Percentiles rank a stretch among this genome's conserved stretches.
Evolutionary conservation across 805 yeast genomes (phyloP).

Genomic region (Kodamaea kaohsiungensis): DNA sequence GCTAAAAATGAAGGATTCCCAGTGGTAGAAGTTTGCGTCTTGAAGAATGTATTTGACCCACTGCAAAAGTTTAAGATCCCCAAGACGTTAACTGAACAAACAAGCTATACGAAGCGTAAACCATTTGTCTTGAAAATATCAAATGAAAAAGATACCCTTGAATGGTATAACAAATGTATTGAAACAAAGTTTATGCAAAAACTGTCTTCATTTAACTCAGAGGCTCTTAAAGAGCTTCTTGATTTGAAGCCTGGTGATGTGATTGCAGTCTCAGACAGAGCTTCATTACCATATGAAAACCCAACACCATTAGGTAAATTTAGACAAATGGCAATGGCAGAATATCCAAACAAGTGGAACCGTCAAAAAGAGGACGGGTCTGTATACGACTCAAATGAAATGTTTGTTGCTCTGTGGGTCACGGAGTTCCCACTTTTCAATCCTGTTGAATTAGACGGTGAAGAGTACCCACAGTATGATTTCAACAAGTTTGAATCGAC

Average conservation of each 20-base stretch:
- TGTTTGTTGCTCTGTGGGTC: slow-evolving; percentile 78
- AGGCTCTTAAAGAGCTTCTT: slow-evolving; percentile 26
- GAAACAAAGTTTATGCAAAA: slow-evolving; percentile 26
- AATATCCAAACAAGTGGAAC: slow-evolving; percentile 52
- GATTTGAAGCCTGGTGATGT: slow-evolving; percentile 66
- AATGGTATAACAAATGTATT: slow-evolving; percentile 46
- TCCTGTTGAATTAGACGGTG: slow-evolving; percentile 53
- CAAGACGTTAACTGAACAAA: slow-evolving; percentile 35
- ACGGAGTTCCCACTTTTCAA: slow-evolving; percentile 90
- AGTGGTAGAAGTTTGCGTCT: slow-evolving; percentile 71
- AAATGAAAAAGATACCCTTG: slow-evolving; percentile 33
- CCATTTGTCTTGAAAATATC: slow-evolving; percentile 60
- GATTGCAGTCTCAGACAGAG: slow-evolving; percentile 77
- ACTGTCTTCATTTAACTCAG: slow-evolving; percentile 17
- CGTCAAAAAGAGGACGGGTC: slow-evolving; percentile 31
- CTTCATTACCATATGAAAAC: slow-evolving; percentile 72
- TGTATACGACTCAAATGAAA: slow-evolving; percentile 23
- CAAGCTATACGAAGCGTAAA: slow-evolving; percentile 53
- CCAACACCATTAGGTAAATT: slow-evolving; percentile 93
- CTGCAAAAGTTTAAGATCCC: slow-evolving; percentile 32
- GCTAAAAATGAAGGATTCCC: slow-evolving; percentile 50
- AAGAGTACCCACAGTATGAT: slow-evolving; percentile 64
- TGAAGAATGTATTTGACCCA: slow-evolving; percentile 48
- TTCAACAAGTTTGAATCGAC: slow-evolving; percentile 58
- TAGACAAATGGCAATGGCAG: slow-evolving; percentile 69